Evolutionary conservation across 2,329 filamentous ascomycete genomes (phyloP).

Genomic region (Aspergillus neoniger): DNA sequence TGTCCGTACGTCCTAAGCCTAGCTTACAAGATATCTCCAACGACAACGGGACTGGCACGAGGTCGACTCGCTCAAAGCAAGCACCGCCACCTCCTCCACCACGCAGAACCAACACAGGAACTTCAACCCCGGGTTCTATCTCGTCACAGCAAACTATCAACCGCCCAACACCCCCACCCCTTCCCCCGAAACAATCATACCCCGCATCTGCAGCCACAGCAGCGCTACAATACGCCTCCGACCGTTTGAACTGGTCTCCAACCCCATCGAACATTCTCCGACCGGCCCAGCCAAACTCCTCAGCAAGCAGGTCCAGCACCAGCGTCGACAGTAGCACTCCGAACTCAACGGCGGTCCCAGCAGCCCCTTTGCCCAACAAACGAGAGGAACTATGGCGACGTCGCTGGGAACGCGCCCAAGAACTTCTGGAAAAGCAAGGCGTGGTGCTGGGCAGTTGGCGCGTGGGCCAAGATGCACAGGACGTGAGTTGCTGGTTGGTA

Average conservation of each 20-base stretch:
- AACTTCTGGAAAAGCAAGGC: constrained; percentile 44
- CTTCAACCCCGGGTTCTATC: constrained; percentile 18
- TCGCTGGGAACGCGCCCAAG: constrained; percentile 49
- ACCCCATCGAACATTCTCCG: constrained; percentile 22
- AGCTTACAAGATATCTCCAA: constrained; percentile 2
- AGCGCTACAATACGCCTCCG: constrained; percentile 35
- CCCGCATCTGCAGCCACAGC: constrained; percentile 25
- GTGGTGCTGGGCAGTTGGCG: constrained; percentile 51
- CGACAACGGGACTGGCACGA: constrained; percentile 4
- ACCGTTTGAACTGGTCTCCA: constrained; percentile 27
- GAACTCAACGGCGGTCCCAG: constrained; percentile 20
- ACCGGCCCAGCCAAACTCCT: constrained; percentile 27
- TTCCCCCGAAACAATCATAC: constrained; percentile 26
- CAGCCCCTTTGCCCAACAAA: constrained; percentile 44
- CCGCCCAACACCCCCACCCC: constrained; percentile 13
- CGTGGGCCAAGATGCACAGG: constrained; percentile 48
- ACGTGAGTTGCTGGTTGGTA: constrained; percentile 47
- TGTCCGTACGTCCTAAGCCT: background rate
- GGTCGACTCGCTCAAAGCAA: constrained; percentile 25
- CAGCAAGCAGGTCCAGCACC: constrained; percentile 20
- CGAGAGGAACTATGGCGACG: constrained; percentile 53
- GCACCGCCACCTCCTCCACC: constrained; percentile 35
- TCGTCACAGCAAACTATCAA: constrained; percentile 20
- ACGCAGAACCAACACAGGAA: constrained; percentile 33
- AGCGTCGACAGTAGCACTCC: constrained; percentile 15